Evolutionary conservation across 1,284 basidiomycete genomes (phyloP), one percentile per base, ranked within the genome.

Genomic region (Apiotrichum domesticum): DNA sequence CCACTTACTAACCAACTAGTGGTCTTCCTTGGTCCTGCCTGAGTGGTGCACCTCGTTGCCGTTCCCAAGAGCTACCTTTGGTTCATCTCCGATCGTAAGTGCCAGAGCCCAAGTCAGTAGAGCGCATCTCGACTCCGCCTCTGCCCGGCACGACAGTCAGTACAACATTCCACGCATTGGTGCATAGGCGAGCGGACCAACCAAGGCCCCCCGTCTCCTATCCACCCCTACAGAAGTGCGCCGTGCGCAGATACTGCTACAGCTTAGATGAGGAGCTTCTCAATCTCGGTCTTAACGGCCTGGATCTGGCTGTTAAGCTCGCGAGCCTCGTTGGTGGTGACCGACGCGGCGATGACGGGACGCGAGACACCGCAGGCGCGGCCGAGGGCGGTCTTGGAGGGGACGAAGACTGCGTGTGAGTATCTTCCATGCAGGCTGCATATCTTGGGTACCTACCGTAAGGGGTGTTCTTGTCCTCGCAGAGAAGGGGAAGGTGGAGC

Each of bases 391-490:
- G 59, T 61, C 59, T 61, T 61, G 7, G 53, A 55, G 46, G 59
- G 52, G 51, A 51, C 42, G 49, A 41, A 35, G 5, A 40, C 29
- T 29, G 29, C 29, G 29, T 29, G 29, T 29, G 29, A 29, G 29
- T 29, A 29, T 29, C 29, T 29, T 29, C 3, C 29, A 29, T 29
- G 29, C 29, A 29, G 29, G 3, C 3, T 29, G 29, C 29, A 29
- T 3, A 29, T 29, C 29, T 29, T 29, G 29, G 3, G 29, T 29
- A 29, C 29, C 29, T 29, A 70, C 98, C 83, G 79, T 98, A 98
- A 11, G 90, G 90, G 48, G 97, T 93, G 80, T 96, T 96, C 91
- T 99, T 99, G 82, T 99, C 96, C 79, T 99, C 96, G 76, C 96
- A 99, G 45, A 99, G 82, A 54, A 99, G 82, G 46, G 96, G 96